These are phyloP conservation scores for Alternaria longipes DNA, from an alignment of 2,329 filamentous ascomycete genomes.

Conservation along the genomic window DNA sequence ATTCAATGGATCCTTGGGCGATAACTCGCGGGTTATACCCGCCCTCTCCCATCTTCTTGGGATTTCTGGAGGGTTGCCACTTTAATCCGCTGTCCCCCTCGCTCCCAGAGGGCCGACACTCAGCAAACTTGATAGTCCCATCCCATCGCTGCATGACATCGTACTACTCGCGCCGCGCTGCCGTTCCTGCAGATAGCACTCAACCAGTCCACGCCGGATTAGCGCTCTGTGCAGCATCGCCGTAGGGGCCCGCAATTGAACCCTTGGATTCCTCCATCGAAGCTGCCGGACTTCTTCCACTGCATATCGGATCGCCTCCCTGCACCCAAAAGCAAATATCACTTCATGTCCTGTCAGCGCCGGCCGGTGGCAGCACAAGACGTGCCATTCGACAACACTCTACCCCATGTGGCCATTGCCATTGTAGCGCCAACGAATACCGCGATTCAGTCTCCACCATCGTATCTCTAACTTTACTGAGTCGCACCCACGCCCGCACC, in stretches of 20 bases:
- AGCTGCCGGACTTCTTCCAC: constrained; percentile 18
- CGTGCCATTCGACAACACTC: constrained; percentile 20
- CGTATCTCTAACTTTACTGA: constrained; percentile 32
- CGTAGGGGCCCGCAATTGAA: constrained; percentile 27
- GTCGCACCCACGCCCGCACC: constrained; percentile 35
- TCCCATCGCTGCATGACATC: constrained; percentile 10
- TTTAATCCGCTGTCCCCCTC: background rate
- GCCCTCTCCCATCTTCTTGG: constrained; percentile 8
- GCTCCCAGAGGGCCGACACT: background rate
- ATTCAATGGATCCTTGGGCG: constrained; percentile 19
- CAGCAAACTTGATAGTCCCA: constrained; percentile 1
- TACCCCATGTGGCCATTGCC: constrained; percentile 16
- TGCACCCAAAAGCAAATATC: constrained; percentile 12
- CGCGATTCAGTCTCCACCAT: constrained; percentile 38
- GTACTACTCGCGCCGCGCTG: constrained; percentile 12
- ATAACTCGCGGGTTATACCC: constrained; percentile 16
- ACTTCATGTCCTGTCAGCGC: constrained; percentile 20
- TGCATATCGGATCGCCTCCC: constrained; percentile 18
- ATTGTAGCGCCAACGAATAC: constrained; percentile 16
- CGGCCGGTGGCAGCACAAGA: constrained; percentile 21
- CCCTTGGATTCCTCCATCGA: constrained; percentile 21
- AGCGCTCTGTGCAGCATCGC: constrained; percentile 19
- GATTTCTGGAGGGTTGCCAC: constrained; percentile 4
- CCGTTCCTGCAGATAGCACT: constrained; percentile 21
- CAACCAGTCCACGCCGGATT: constrained; percentile 19